These are phyloP conservation scores for Neonectria punicea DNA, from an alignment of 2,329 filamentous ascomycete genomes.

Conservation along the genomic window DNA sequence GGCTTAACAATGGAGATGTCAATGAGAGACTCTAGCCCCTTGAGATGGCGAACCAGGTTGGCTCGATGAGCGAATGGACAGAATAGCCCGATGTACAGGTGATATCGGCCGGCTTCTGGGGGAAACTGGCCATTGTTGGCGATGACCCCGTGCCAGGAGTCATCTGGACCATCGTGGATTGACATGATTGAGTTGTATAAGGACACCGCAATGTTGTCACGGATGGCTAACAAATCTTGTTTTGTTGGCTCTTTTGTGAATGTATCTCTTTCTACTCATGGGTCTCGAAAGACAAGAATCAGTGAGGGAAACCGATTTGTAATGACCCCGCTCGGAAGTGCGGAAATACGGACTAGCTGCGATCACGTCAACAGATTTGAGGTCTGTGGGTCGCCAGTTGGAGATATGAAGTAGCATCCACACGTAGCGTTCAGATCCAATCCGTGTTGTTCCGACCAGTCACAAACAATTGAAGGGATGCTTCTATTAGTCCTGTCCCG, in stretches of 20 bases:
- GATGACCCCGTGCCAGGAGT: conserved; percentile 42
- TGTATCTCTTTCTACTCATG: background rate
- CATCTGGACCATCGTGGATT: conserved; percentile 33
- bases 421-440: too few species aligned
- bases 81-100: conserved; percentile 67
- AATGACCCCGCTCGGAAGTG: conserved; percentile 25
- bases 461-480: too few species aligned
- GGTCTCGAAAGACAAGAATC: background rate
- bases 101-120: conserved; percentile 68
- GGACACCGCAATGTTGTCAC: too few species aligned
- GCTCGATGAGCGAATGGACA: conserved; percentile 78
- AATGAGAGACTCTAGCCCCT: conserved; percentile 77
- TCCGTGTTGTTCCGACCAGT: too few species aligned
- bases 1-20: conserved; percentile 70
- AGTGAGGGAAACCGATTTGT: background rate
- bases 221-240: background rate
- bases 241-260: background rate
- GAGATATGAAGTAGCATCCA: too few species aligned
- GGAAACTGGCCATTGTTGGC: conserved; percentile 55
- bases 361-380: background rate
- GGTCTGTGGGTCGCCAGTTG: too few species aligned
- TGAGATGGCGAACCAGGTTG: conserved; percentile 76
- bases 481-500: too few species aligned
- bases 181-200: conserved; percentile 15
- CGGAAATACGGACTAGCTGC: background rate